Base-by-base conservation (phyloP, 306 rosid species). In the Cercis canadensis region DNA sequence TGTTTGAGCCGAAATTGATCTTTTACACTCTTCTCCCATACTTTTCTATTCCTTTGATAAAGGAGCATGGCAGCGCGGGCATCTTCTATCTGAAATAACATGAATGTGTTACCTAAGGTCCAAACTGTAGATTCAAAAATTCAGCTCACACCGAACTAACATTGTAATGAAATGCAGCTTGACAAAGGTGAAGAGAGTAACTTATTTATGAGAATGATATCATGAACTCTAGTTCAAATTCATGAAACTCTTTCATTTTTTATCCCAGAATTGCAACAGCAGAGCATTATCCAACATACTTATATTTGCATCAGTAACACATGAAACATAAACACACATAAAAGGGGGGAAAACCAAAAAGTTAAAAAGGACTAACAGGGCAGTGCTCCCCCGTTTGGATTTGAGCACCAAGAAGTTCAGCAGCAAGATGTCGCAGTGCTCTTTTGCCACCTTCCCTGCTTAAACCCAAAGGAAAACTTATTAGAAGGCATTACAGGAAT, bases 301-400 rank as follows among this genome's bases (percentile, higher is more conserved):
- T 1, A 18, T 8, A 16, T 24, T 69, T 47, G 10, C 54, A 69
- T 47, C 62, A n/a, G 15, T 56, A 8, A 60, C 31, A 10, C 21
- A 49, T 13, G 43, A 67, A 70, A 17, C 13, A 34, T 34, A 34
- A 52, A 19, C 46, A 18, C 51, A 19, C 12, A 2, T 19, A 14
- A 19, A 0, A 1, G 8, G 51, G n/a, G 11, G 36, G 31, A 49
- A 18, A 11, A 36, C 4, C 16, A 49, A 36, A 31, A 58, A 54
- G 76, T 73, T 76, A 69, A 56, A 69, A 8, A 56, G 43, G 75
- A 85, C 97, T 86, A 71, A 94, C 97, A 51, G 97, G 92, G 57
- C 97, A 94, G 76, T 94, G 99, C 84, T 94, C 97, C 72, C 97
- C 96, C 44, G 84, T 76, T 80, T 94, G 99, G 79, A 94, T 94